Conservation (phyloP, 2,329 filamentous ascomycete genomes). For the Talaromyces atroroseus region DNA sequence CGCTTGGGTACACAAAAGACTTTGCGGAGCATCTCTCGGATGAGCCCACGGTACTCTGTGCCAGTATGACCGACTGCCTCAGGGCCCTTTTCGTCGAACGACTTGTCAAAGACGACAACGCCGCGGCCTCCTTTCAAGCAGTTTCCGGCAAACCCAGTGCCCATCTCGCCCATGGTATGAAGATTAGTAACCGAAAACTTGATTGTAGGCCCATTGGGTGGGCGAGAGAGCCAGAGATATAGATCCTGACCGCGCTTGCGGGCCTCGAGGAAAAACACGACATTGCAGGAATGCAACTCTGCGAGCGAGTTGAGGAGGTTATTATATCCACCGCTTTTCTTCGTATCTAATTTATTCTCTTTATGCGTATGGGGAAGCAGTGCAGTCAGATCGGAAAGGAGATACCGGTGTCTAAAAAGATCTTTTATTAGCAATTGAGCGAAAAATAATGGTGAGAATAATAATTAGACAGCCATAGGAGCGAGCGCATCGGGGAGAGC, state of each 20-base stretch:
- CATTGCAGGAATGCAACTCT: constrained; percentile 87
- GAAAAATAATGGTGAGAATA: not conserved
- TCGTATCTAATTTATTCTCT: constrained; percentile 95
- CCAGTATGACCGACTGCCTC: constrained; percentile 62
- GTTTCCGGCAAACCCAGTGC: constrained; percentile 67
- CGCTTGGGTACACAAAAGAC: constrained; percentile 84
- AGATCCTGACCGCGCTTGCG: constrained; percentile 59
- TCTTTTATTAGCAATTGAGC: not conserved
- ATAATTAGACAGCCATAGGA: not conserved
- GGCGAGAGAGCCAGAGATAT: constrained; percentile 88
- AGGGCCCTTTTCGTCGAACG: constrained; percentile 70
- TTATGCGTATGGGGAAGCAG: constrained; percentile 90
- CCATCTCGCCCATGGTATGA: constrained; percentile 94
- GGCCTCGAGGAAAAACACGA: constrained; percentile 91
- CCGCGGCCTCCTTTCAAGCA: constrained; percentile 90
- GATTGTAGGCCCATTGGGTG: constrained; percentile 73
- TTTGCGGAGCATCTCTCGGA: constrained; percentile 86
- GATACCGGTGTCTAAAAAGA: constrained; percentile 71
- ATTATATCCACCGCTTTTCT: constrained; percentile 58
- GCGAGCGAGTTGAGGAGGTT: constrained; percentile 71
- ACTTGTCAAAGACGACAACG: constrained; percentile 82
- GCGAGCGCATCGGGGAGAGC: constrained; percentile 16
- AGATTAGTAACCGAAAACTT: constrained; percentile 55
- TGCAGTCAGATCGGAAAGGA: constrained; percentile 80
- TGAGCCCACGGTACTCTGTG: constrained; percentile 39